Evolutionary conservation across 495 filamentous ascomycete genomes (phyloP), one percentile per base, ranked within the genome.

Genomic region (Tirmania nivea): DNA sequence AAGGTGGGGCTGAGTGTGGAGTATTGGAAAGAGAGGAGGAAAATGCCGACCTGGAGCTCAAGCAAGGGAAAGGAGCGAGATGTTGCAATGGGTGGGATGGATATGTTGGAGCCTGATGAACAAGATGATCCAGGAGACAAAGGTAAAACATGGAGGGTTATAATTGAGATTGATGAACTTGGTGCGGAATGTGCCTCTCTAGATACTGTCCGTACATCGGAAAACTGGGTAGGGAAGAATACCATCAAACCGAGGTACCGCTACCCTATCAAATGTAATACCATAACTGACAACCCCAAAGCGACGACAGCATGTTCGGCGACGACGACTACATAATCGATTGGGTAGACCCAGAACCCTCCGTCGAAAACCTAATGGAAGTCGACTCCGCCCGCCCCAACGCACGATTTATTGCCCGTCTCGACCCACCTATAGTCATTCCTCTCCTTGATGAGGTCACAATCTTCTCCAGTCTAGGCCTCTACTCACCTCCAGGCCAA

Each of bases 371-470:
- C 34, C 54, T 68, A 58, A 67, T 67, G 55, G 65, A 66, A 11
- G 57, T 60, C 6, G 48, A 62, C 16, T 61, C 63, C n/a, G 34
- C 54, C 10, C 48, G 48, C 10, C 81, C 85, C 0, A 77, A 88
- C 35, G 79, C 86, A 45, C 78, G 80, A 17, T 96, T 97, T 65
- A 73, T 83, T 42, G 87, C 84, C 3, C 81, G 74, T 34, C 76
- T 96, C 35, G 82, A 94, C 51, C 90, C 90, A 6, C 83, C 87
- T 0, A 65, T 97, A 11, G 73, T 84, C 9, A 67, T 95, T 48
- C 81, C 89, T 0, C 73, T 79, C 35, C 64, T 71, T 35, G 70
- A 81, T 9, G 84, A 82, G 34, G 63, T 77, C 2, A 73, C 81
- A 8, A 77, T 96, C 35, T 88, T 83, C 57, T 81, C 85, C 52